Evolutionary conservation across 2,329 filamentous ascomycete genomes (phyloP), one percentile per base, ranked within the genome.

Genomic region (Hypoxylon sp.): DNA sequence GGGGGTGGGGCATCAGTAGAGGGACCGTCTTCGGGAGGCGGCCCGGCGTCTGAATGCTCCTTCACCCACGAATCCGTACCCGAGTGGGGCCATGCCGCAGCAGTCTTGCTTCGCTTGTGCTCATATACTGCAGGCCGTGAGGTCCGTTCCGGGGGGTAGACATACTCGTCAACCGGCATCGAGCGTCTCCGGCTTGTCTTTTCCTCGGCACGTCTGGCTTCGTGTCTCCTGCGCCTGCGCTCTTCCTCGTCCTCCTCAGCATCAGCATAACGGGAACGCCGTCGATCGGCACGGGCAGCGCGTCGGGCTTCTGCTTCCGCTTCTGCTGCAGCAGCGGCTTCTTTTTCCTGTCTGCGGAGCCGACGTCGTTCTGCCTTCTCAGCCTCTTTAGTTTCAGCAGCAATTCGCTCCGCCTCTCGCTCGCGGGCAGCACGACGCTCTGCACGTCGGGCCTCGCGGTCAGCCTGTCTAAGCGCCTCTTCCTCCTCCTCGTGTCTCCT

Each of bases 51-150:
- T 1, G 84, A 85, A 68, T 88, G 83, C 11, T 89, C 86, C 74
- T 88, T 88, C 4, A 89, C 87, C 87, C 87, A 89, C 0, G 86
- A 89, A 7, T 85, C 86, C 0, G 87, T 89, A 24, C 87, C 87
- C 6, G 84, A 88, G 72, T 88, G 85, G 17, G 87, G 87, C 87
- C 87, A 89, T 8, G 79, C 79, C 7, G 80, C 15, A 24, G 80
- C 32, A 8, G 58, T 48, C 32, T 77, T 73, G 62, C 61, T 70
- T 66, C 57, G 72, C 65, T 59, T 71, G 39, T 65, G 73, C 54
- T 75, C 79, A 28, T 72, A 78, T 47, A 79, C 80, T 56, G 66
- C 68, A 59, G 76, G 68, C 37, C 70, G 69, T 7, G 70, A 78
- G 76, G 50, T 76, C 71, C 72, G 77, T 77, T 68, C 80, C 7